Conservation (phyloP, 192 early-diverging fungal species). For the Coemansia pectinata region DNA sequence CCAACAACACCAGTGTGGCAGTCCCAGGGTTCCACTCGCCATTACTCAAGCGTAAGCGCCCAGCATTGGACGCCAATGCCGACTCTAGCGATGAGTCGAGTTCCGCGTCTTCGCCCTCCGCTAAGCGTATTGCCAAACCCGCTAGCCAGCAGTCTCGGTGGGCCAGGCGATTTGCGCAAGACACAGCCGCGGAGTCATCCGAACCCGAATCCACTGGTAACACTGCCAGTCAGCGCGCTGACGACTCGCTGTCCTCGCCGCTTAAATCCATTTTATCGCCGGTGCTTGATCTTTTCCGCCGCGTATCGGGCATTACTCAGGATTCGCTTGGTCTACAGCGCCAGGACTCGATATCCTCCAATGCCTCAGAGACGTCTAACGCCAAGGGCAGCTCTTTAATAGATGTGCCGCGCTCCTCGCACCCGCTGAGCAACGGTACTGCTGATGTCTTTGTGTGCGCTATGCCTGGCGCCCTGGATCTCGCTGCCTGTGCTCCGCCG, state of each 20-base stretch:
- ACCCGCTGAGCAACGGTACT: conserved; percentile 3
- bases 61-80: neutral
- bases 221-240: neutral
- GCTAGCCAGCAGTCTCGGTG: conserved; percentile 8
- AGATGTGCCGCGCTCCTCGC: neutral
- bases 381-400: neutral
- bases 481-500: neutral
- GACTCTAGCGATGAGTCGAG: conserved; percentile 7
- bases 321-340: conserved; percentile 24
- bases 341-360: conserved; percentile 8
- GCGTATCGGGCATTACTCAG: conserved; percentile 47
- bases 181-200: neutral
- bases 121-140: neutral
- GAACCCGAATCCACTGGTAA: neutral
- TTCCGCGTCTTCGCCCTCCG: conserved; percentile 2
- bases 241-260: conserved; percentile 33
- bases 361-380: neutral
- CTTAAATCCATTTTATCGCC: conserved; percentile 51
- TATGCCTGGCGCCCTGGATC: conserved; percentile 3
- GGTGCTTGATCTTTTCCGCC: conserved; percentile 39
- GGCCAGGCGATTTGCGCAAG: conserved; percentile 10
- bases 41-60: conserved; percentile 4
- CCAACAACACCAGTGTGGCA: neutral
- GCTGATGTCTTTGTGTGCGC: conserved; percentile 1
- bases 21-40: conserved; percentile 23